Base-by-base conservation (phyloP, 371 early-diverging fungal genomes). In the Mortierella sp. region DNA sequence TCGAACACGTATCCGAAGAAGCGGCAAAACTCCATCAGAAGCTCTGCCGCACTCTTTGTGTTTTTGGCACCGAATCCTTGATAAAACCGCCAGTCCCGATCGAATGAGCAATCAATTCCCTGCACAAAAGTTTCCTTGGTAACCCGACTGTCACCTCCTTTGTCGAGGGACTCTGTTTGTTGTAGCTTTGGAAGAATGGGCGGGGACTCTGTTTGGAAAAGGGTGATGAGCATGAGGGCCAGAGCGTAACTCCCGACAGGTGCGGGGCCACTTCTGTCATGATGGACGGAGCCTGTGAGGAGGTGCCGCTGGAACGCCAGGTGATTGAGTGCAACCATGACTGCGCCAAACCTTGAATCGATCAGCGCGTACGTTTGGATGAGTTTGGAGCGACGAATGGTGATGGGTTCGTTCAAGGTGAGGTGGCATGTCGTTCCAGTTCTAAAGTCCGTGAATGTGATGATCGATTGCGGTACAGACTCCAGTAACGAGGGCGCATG, bases 1-100 rank as follows among this genome's bases (percentile, higher is more conserved):
- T 73, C 68, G 48, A 73, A 73, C 4, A 64, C 68, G 21, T 73
- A 73, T 50, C 73, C 73, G 56, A 73, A 73, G 50, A 67, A 73
- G 9, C 68, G 67, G 55, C 73, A 73, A 31, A 67, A 73, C 3
- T 73, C 73, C 24, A 73, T 54, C 49, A 73, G 23, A 16, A 73
- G 26, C 39, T 73, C 73, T 8, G 73, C 67, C 2, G 49, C 64
- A 13, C 47, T 55, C n/a, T 73, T 67, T 14, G 54, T 59, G 26
- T 67, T 73, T 27, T 42, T 52, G 19, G 30, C 28, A 12, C 73
- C 73, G 28, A 56, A 31, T 13, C 64, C 64, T 12, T 47, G 45
- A 34, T 73, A 61, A 16, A 52, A 52, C 7, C 46, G 58, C 67
- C 68, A 73, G 18, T 67, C 64, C 1, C 53, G 58, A 18, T 67